These are phyloP conservation scores for Phytopythium aichiense DNA, from an alignment of 352 stramenopile species.

Conservation along the genomic window DNA sequence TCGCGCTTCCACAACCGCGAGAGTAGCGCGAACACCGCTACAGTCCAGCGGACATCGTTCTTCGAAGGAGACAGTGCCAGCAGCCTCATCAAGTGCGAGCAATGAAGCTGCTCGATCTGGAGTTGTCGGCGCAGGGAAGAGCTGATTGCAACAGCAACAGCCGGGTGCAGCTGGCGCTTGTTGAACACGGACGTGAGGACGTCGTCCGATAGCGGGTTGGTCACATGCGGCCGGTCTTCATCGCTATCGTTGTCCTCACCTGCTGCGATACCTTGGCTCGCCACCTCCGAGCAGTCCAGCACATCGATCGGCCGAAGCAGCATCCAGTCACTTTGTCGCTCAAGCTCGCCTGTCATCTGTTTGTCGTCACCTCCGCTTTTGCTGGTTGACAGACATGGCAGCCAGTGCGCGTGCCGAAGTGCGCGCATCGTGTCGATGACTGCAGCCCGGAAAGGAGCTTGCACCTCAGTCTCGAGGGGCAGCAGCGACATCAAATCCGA, in stretches of 20 bases:
- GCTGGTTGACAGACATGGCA: conserved; percentile 14
- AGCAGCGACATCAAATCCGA: conserved; percentile 37
- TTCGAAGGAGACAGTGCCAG: conserved; percentile 30
- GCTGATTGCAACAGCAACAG: conserved; percentile 33
- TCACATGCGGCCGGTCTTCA: conserved; percentile 1
- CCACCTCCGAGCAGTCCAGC: conserved; percentile 33
- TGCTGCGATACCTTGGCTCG: not conserved
- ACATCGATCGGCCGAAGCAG: conserved; percentile 21
- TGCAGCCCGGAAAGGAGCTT: conserved; percentile 60
- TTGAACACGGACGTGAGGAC: conserved; percentile 26
- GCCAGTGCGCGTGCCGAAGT: conserved; percentile 44
- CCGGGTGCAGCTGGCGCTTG: conserved; percentile 51
- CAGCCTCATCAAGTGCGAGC: conserved; percentile 57
- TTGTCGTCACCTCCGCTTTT: conserved; percentile 16
- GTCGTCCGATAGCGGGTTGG: conserved; percentile 15
- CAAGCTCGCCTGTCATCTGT: not conserved
- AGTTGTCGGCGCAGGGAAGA: conserved; percentile 51
- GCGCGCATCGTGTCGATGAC: conserved; percentile 59
- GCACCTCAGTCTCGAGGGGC: conserved; percentile 65
- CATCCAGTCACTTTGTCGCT: not conserved
- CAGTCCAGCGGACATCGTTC: conserved; percentile 34
- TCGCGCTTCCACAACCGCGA: conserved; percentile 57
- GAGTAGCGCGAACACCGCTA: conserved; percentile 42
- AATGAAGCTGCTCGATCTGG: conserved; percentile 57
- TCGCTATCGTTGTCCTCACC: conserved; percentile 10